These are phyloP conservation scores for Fusarium albidum DNA, from an alignment of 2,329 filamentous ascomycete species.

Conservation along the genomic window DNA sequence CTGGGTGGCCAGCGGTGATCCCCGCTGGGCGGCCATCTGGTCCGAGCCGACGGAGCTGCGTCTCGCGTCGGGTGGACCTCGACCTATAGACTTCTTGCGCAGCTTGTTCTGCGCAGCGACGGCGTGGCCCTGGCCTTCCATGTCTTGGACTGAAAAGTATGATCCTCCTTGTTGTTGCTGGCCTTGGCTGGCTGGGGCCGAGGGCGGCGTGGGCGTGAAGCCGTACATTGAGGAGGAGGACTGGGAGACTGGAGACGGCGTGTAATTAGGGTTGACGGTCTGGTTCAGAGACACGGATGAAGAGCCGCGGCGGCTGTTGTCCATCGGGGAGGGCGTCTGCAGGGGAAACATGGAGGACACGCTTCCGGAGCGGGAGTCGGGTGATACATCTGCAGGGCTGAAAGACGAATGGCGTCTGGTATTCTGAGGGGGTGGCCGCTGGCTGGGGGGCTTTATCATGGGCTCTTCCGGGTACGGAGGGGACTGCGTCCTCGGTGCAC, in stretches of 20 bases:
- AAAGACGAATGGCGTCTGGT: slow-evolving; percentile 40
- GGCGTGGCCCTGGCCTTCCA: slow-evolving; percentile 33
- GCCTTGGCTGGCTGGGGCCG: slow-evolving; percentile 17
- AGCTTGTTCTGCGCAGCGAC: slow-evolving; percentile 33
- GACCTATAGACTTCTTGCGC: slow-evolving; percentile 34
- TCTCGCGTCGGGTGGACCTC: slow-evolving; percentile 28
- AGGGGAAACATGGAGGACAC: slow-evolving; percentile 33
- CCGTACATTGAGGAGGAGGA: slow-evolving; percentile 23
- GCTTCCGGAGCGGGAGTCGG: slow-evolving; percentile 40
- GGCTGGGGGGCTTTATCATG: neutral
- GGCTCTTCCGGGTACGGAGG: slow-evolving; percentile 30
- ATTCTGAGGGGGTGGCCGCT: neutral
- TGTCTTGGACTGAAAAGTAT: slow-evolving; percentile 30
- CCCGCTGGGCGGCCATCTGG: slow-evolving; percentile 14
- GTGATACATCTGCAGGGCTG: slow-evolving; percentile 37
- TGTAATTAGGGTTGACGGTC: slow-evolving; percentile 14
- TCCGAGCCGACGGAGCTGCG: slow-evolving; percentile 34
- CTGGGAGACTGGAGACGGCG: slow-evolving; percentile 39
- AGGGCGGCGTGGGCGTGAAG: slow-evolving; percentile 29
- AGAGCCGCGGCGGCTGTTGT: slow-evolving; percentile 34
- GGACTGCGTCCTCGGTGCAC: slow-evolving; percentile 21
- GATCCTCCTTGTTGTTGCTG: slow-evolving; percentile 31
- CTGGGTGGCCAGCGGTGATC: slow-evolving; percentile 17
- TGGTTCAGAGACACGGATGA: slow-evolving; percentile 28
- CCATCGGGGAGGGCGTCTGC: slow-evolving; percentile 43